These are phyloP conservation scores for Veloboletus limbatus DNA, from an alignment of 1,284 basidiomycete genomes.

Conservation along the genomic window DNA sequence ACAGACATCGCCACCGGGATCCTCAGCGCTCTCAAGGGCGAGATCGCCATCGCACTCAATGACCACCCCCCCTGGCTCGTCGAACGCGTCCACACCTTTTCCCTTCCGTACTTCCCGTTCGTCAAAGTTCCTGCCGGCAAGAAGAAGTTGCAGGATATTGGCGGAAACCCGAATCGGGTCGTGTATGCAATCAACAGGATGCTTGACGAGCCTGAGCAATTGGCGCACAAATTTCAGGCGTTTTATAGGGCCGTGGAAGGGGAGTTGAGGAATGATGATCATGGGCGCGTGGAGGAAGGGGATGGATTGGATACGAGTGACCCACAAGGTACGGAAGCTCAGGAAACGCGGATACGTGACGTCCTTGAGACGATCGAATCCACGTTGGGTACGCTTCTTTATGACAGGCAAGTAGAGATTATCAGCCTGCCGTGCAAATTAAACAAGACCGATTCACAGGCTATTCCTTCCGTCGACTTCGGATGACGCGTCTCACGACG, in stretches of 20 bases:
- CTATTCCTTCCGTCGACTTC: conserved; percentile 65
- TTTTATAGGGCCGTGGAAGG: conserved; percentile 67
- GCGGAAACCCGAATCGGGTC: conserved; percentile 23
- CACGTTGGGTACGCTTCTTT: conserved; percentile 67
- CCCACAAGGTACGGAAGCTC: conserved; percentile 14
- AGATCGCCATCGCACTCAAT: conserved; percentile 51
- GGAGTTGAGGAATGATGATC: conserved; percentile 39
- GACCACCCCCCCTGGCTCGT: conserved; percentile 57
- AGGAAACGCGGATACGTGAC: conserved; percentile 46
- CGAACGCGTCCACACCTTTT: conserved; percentile 60
- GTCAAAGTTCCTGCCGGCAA: conserved; percentile 36
- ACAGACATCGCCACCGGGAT: conserved; percentile 60
- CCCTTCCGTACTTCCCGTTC: conserved; percentile 49
- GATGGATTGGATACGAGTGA: neutral
- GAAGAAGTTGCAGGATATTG: conserved; percentile 33
- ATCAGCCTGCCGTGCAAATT: no score
- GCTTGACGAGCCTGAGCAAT: conserved; percentile 47
- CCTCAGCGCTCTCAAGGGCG: conserved; percentile 53
- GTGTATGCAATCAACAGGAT: conserved; percentile 38
- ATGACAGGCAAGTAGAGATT: conserved; percentile 41
- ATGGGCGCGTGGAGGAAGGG: conserved; percentile 22
- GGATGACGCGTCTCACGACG: conserved; percentile 84
- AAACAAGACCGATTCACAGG: conserved; percentile 34
- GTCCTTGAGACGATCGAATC: conserved; percentile 73
- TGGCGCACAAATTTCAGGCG: conserved; percentile 64